Conservation (phyloP, 2,329 filamentous ascomycete species). For the Xylariaceae sp. region DNA sequence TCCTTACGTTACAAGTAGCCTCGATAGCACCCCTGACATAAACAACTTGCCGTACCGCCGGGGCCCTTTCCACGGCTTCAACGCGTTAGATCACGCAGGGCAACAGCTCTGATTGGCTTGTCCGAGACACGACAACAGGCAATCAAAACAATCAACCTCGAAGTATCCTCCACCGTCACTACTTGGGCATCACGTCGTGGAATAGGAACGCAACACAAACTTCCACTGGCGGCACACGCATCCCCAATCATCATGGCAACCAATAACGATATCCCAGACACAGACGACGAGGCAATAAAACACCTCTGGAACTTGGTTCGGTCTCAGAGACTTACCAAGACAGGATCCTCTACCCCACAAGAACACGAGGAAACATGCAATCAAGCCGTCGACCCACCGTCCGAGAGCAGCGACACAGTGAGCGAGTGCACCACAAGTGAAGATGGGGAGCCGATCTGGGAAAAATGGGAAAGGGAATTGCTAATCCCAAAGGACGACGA, state of each 20-base stretch:
- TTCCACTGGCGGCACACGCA: too few relatives aligned
- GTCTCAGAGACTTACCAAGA: background rate
- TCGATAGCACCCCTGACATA: too few relatives aligned
- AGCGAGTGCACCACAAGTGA: background rate
- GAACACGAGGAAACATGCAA: background rate
- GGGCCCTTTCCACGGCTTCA: too few relatives aligned
- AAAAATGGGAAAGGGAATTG: background rate
- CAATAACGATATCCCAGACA: background rate
- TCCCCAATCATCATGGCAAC: background rate
- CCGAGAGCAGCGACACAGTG: background rate
- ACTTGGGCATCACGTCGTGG: too few relatives aligned
- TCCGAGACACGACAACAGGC: too few relatives aligned
- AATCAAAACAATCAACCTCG: too few relatives aligned
- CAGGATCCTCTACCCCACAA: background rate
- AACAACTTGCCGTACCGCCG: too few relatives aligned
- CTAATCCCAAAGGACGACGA: conserved; percentile 1
- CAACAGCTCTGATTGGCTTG: too few relatives aligned
- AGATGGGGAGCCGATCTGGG: background rate
- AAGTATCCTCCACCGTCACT: too few relatives aligned
- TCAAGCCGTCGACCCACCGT: background rate
- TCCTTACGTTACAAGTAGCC: too few relatives aligned
- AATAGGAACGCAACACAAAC: too few relatives aligned
- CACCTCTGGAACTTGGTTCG: background rate
- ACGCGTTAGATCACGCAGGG: too few relatives aligned
- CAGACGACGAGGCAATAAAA: background rate